Conservation (phyloP, 1,284 basidiomycete genomes). For the Cutaneotrichosporon daszewskae region DNA sequence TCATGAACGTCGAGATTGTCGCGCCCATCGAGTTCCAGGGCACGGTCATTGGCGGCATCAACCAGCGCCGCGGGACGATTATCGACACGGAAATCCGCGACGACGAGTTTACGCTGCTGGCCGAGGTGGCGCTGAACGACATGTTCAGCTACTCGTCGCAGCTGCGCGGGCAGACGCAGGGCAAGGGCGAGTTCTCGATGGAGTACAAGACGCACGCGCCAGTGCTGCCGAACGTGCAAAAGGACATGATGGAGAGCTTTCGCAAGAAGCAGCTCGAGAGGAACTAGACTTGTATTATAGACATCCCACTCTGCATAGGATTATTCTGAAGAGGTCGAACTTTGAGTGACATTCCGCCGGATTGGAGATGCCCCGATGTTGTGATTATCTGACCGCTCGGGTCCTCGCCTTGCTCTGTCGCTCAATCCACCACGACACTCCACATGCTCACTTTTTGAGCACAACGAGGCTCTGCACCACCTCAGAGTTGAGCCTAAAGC, state of each 20-base stretch:
- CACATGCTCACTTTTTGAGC: too few relatives aligned
- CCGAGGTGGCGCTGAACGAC: slow-evolving; percentile 92
- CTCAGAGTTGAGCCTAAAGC: too few relatives aligned
- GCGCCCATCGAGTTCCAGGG: slow-evolving; percentile 97
- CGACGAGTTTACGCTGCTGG: slow-evolving; percentile 89
- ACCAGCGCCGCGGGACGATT: slow-evolving; percentile 89
- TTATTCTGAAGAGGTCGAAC: too few relatives aligned
- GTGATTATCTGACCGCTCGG: too few relatives aligned
- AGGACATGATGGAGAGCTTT: slow-evolving; percentile 68
- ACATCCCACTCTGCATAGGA: too few relatives aligned
- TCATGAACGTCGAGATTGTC: slow-evolving; percentile 97
- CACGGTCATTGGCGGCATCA: slow-evolving; percentile 89
- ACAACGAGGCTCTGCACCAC: too few relatives aligned
- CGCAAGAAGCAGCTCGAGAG: slow-evolving; percentile 47
- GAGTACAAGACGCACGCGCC: slow-evolving; percentile 86
- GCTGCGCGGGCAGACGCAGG: slow-evolving; percentile 88
- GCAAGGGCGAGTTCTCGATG: slow-evolving; percentile 96
- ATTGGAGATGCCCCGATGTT: too few relatives aligned
- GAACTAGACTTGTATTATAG: slow-evolving; percentile 1
- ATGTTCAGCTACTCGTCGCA: slow-evolving; percentile 98
- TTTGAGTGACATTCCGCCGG: too few relatives aligned
- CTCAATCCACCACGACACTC: too few relatives aligned
- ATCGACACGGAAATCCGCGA: slow-evolving; percentile 94
- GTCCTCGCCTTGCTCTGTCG: too few relatives aligned
- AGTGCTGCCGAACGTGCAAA: slow-evolving; percentile 83